A percentile compares a stretch with the other conserved stretches of the same genome.
These are phyloP conservation scores for Curvularia verruculosa DNA, from an alignment of 2,329 filamentous ascomycete species.

Conservation along the genomic window DNA sequence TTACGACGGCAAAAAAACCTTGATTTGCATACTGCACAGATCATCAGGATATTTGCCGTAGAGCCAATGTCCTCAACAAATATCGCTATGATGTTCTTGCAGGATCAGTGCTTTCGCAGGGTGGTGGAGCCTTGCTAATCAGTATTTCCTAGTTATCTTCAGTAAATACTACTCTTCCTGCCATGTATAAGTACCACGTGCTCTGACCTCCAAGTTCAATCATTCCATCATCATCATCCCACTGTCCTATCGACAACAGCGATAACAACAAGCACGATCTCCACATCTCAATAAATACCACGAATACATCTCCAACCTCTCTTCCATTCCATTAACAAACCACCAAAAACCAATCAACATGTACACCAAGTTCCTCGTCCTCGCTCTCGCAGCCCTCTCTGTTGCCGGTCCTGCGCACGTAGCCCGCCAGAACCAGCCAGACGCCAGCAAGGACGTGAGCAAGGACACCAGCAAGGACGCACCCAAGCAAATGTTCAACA, in stretches of 20 bases:
- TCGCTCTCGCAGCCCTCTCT: background rate
- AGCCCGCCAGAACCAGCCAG: background rate
- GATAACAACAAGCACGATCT: background rate
- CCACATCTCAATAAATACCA: background rate
- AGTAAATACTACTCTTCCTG: background rate
- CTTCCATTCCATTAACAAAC: background rate
- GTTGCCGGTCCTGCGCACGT: background rate
- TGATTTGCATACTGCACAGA: background rate
- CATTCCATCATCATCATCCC: background rate
- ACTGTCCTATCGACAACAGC: background rate
- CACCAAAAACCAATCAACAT: background rate
- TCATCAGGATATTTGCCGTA: background rate
- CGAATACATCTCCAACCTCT: background rate
- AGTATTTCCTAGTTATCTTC: background rate
- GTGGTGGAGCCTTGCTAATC: background rate
- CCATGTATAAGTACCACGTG: background rate
- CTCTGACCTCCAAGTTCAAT: background rate
- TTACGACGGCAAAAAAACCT: background rate
- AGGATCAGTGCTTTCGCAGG: background rate
- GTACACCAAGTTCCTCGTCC: background rate
- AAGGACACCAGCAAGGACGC: no score
- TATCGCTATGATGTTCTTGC: background rate
- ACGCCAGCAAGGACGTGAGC: no score
- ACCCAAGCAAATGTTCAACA: no score
- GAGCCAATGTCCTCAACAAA: background rate